Evolutionary conservation across 2,329 filamentous ascomycete genomes (phyloP), one percentile per base, ranked within the genome.

Genomic region (Pseudodiploospora longispora): DNA sequence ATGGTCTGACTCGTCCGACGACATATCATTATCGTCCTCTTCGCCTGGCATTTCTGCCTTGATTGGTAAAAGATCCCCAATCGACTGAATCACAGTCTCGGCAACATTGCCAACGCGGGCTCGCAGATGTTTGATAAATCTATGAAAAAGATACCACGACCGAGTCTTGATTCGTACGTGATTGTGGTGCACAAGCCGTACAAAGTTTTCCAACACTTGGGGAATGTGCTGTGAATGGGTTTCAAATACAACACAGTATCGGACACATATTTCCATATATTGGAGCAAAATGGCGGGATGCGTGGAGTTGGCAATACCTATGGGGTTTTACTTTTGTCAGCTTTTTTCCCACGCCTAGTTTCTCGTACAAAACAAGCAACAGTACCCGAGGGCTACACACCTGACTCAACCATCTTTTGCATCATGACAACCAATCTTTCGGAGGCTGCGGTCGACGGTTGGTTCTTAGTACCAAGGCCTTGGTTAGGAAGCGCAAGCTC

Each of bases 201-300:
- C 87, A 63, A 98, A 97, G 59, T 85, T 89, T 58, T 96, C 89
- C 36, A 98, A 74, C 1, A 93, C 88, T 51, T 83, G 84, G 2
- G 87, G 87, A 40, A 97, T 94, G 48, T 87, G 82, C 27, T 83
- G 74, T 30, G 82, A 75, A 58, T 95, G 86, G 44, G 81, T 80
- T 59, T 97, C 90, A 60, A 98, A 97, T 63, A 96, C 95, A 29
- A 82, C 79, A 60, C 84, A 87, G 66, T 98, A 98, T 41, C 93
- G 83, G 44, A 95, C 90, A 62, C 90, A 95, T 32, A 95, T 95
- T 63, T 98, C 93, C 90, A 98, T 96, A 60, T 95, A 98, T 66
- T 96, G 89, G 27, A 98, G 74, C 51, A 96, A 80, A 41, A 96
- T 90, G 10, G 90, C 88, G 2, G 93, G 91, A 60, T 97, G 93